Evolutionary conservation across 805 yeast genomes (phyloP).

Genomic region (Zygoascus flipseniorum): DNA sequence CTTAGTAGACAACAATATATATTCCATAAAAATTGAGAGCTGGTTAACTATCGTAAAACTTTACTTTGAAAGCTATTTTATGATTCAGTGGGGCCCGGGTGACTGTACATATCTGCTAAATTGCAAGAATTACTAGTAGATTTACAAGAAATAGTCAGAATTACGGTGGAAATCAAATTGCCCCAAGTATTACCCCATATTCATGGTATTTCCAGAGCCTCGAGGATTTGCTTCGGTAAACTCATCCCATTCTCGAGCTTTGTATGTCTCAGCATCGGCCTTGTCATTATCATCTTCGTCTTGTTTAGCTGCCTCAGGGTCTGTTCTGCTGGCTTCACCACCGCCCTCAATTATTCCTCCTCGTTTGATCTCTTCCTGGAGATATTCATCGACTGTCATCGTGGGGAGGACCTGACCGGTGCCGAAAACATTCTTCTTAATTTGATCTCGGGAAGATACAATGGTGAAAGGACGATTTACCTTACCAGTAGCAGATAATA

Average conservation of each 20-base stretch:
- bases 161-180: too few species aligned
- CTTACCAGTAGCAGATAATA: slow-evolving; percentile 65
- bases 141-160: too few species aligned
- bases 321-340: slow-evolving; percentile 8
- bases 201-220: slow-evolving; percentile 85
- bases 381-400: slow-evolving; percentile 85
- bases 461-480: slow-evolving; percentile 79
- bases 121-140: too few species aligned
- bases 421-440: slow-evolving; percentile 65
- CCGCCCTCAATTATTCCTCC: slow-evolving; percentile 57
- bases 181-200: slow-evolving; percentile 37
- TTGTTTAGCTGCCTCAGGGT: slow-evolving; percentile 2
- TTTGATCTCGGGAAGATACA: slow-evolving; percentile 42
- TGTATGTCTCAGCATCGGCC: slow-evolving; percentile 59
- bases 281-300: slow-evolving; percentile 51
- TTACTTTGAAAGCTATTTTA: neutral
- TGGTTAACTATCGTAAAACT: neutral
- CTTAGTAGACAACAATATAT: too few species aligned
- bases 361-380: slow-evolving; percentile 75
- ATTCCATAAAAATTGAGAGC: neutral
- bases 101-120: too few species aligned
- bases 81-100: too few species aligned
- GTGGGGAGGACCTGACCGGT: slow-evolving; percentile 92
- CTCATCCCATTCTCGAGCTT: slow-evolving; percentile 86
- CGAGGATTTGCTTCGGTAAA: slow-evolving; percentile 77